Evolutionary conservation across 169 alveolate species (phyloP), one percentile per base, ranked within the genome.

Genomic region (Plasmodium coatneyi): DNA sequence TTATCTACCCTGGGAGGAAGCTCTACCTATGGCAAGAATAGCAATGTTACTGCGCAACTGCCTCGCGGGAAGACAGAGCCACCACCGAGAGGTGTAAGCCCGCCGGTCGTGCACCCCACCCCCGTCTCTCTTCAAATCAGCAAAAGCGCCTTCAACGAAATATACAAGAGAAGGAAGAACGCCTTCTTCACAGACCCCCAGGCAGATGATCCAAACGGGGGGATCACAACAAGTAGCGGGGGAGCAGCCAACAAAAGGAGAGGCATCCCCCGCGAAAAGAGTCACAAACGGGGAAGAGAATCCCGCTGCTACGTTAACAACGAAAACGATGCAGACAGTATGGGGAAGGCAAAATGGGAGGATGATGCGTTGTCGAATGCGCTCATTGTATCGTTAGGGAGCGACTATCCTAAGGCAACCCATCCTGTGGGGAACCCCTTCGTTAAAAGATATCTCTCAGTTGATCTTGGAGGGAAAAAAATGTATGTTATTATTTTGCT

Each of bases 391-490:
- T 80, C 87, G 34, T 66, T 87, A 66, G 81, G 76, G 12, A 41
- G 28, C 2, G 32, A 19, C 22, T n/a, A 87, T 28, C 80, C 16
- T 16, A 41, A 71, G 43, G 28, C 2, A 10, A 54, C 14, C 25
- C 14, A 32, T 16, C 49, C 43, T 12, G 36, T 36, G 71, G 36
- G 36, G 22, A 22, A 34, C 28, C 34, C 52, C 49, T 79, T 87
- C 72, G 71, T n/a, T 56, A 87, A 79, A 87, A 78, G 46, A 25
- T 87, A 79, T 43, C 72, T 87, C 43, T 19, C 82, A 10, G 49
- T 87, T 36, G 90, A 87, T 36, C 43, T 25, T 28, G 19, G 46
- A 34, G 81, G 14, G 49, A 87, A 79, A 49, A 41, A 54, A 34
- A 79, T 66, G 54, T 34, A 30, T 66, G 12, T 87, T 25, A 36